Evolutionary conservation across 306 rosid genomes (phyloP).

Genomic region (Canavalia gladiata): DNA sequence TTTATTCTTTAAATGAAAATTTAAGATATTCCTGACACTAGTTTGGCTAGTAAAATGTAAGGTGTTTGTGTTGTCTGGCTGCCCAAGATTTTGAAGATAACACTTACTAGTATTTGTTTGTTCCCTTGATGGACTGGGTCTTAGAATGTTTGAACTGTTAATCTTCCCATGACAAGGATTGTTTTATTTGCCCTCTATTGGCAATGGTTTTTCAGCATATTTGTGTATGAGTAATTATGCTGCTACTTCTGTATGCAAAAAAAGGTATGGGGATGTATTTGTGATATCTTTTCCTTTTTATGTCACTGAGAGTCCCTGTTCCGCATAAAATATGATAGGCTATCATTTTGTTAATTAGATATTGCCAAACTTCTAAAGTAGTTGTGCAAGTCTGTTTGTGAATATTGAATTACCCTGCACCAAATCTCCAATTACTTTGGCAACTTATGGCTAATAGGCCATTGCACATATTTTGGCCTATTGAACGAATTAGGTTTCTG

Average conservation of each 20-base stretch:
- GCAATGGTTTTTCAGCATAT: constrained; percentile 20
- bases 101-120: not conserved
- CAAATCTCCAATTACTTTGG: not conserved
- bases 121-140: not conserved
- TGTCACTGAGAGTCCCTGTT: not conserved
- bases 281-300: constrained; percentile 1
- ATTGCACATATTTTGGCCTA: constrained; percentile 10
- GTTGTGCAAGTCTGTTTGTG: constrained; percentile 22
- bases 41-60: constrained; percentile 27
- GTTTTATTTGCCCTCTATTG: constrained; percentile 13
- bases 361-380: constrained; percentile 24
- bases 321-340: not conserved
- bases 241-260: not conserved
- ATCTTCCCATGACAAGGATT: not conserved
- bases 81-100: not conserved
- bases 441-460: constrained; percentile 25
- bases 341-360: constrained; percentile 28
- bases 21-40: not conserved
- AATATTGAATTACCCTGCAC: constrained; percentile 3
- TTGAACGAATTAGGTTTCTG: constrained; percentile 3
- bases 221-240: constrained; percentile 1
- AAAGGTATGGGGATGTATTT: not conserved
- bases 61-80: not conserved
- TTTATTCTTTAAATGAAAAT: not conserved
- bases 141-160: not conserved